Evolutionary conservation across 2,329 filamentous ascomycete species (phyloP), one percentile per base, ranked within the genome.

Genomic region (Colletotrichum somersetense): DNA sequence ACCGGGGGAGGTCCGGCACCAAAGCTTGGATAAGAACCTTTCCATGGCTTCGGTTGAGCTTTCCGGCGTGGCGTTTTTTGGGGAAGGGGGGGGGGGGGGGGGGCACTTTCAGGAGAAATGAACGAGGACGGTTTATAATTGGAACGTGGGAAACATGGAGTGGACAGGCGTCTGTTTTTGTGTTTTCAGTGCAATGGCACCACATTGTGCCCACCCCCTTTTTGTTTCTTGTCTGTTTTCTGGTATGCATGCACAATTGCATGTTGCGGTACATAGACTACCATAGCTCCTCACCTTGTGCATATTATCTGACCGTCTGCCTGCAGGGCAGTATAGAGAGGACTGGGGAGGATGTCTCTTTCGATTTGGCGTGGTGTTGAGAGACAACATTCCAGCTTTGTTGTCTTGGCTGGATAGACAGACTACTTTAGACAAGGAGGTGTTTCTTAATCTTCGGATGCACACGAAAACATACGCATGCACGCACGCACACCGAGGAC

Each of bases 321-420:
- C 61, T 61, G 66, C 55, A 72, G 66, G 66, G 55, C 55, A 33
- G 55, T 33, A 61, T 46, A 70, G 26, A 70, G 35, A 64, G 30
- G 40, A 33, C n/a, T 42, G 55, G 35, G 30, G 53, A 46, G 50
- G 46, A n/a, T 64, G 35, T 44, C 2, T 38, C 16, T 69, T 20
- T 64, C n/a, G 38, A 44, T 64, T 56, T 72, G 70, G 70, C 70
- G 70, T 65, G 62, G 61, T 67, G 70, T 72, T 72, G 70, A 70
- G 70, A 72, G 66, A 72, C 70, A 72, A 70, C 66, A 72, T 72
- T 72, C 70, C 66, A 56, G 66, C 59, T 48, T n/a, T 18, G 6
- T 16, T 72, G 59, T 70, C 66, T 70, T 70, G 66, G 70, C 70
- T 57, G 55, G 35, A 52, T 46, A 44, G 42, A 44, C 42, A 57